Evolutionary conservation across 192 early-diverging fungal genomes (phyloP).

Genomic region (Piromyces finnis): DNA sequence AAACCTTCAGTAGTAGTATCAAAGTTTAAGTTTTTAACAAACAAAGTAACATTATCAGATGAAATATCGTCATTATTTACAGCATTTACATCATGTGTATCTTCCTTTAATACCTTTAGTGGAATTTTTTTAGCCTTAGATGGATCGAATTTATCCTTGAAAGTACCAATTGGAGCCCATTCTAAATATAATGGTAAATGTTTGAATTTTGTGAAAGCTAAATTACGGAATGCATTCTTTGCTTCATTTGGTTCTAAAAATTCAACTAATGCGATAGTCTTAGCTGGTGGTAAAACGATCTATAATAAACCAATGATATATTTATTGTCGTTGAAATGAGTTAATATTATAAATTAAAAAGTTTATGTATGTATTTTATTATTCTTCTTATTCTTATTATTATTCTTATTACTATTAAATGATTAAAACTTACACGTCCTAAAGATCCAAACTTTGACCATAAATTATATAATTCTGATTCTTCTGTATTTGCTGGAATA

Average conservation of each 20-base stretch:
- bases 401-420: no score
- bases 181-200: conserved; percentile 83
- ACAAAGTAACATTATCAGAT: conserved; percentile 54
- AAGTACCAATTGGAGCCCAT: conserved; percentile 71
- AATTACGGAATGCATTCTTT: conserved; percentile 61
- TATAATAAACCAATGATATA: no score
- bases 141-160: conserved; percentile 39
- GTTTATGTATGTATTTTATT: no score
- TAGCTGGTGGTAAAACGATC: conserved; percentile 71
- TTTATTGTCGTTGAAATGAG: no score
- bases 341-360: no score
- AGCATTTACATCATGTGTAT: not conserved
- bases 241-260: conserved; percentile 80
- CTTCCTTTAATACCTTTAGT: conserved; percentile 4
- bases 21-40: conserved; percentile 94
- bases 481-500: conserved; percentile 61
- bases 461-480: conserved; percentile 59
- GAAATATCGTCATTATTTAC: conserved; percentile 34
- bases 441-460: conserved; percentile 82
- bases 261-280: conserved; percentile 88
- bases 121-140: conserved; percentile 13
- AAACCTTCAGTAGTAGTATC: conserved; percentile 67
- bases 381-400: no score
- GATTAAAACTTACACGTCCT: conserved; percentile 39
- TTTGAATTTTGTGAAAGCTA: conserved; percentile 87